phyloP scores from a whole-genome alignment of 495 filamentous ascomycete genomes.

The Pseudevernia furfuracea region DNA sequence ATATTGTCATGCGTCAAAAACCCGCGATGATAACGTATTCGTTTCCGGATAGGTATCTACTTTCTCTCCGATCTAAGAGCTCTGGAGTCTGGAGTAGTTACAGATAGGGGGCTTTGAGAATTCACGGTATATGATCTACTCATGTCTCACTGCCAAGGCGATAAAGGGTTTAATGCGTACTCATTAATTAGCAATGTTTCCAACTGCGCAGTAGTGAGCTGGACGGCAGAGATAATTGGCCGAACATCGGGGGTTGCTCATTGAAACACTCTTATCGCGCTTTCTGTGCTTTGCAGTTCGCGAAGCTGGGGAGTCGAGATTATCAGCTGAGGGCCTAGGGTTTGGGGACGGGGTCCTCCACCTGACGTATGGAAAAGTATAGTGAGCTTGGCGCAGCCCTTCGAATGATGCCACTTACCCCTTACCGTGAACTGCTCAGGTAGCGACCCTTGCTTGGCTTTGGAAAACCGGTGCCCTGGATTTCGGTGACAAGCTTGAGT shows the following conservation, averaged over 20 bases:
- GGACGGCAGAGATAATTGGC: too few species aligned
- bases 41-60: background rate
- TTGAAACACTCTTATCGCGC: background rate
- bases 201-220: too few species aligned
- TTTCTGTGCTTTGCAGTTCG: background rate
- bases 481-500: background rate
- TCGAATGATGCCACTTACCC: background rate
- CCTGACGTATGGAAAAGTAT: background rate
- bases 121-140: too few species aligned
- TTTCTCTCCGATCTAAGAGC: background rate
- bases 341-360: background rate
- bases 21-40: too few species aligned
- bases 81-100: background rate
- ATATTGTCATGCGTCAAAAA: background rate
- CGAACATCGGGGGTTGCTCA: too few species aligned
- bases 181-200: too few species aligned
- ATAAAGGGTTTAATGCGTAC: too few species aligned
- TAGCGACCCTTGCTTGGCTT: background rate
- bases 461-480: background rate
- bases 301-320: background rate
- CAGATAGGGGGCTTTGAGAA: background rate
- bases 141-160: too few species aligned
- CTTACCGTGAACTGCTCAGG: background rate
- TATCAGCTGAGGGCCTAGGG: background rate
- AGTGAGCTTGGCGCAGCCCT: background rate